Percentiles rank a stretch among this genome's conserved stretches.
phyloP scores from a whole-genome alignment of 305 asterid species.

The Fraxinus latifolia region DNA sequence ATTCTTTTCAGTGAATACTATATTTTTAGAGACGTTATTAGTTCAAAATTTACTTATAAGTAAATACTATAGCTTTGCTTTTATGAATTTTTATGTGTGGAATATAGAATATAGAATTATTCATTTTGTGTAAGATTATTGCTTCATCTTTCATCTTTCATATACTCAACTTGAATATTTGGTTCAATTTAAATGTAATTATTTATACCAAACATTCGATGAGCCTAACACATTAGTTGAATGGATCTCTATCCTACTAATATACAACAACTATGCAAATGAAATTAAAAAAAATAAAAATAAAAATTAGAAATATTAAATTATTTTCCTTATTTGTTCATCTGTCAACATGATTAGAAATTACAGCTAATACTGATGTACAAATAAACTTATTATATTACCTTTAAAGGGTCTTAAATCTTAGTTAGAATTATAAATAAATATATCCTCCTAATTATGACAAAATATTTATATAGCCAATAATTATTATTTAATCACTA shows the following conservation, averaged over 20 bases:
- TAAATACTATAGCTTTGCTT: not conserved
- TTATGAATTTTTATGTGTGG: not conserved
- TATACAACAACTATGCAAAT: not conserved
- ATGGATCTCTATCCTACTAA: not conserved
- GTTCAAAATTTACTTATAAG: not conserved
- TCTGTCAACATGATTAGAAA: not conserved
- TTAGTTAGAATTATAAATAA: not conserved
- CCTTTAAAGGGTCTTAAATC: not conserved
- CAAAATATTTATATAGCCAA: not conserved
- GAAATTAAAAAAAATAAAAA: not conserved
- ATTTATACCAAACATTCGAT: not conserved
- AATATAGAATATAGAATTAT: not conserved
- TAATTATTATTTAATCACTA: not conserved
- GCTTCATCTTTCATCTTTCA: not conserved
- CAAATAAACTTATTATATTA: not conserved
- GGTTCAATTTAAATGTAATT: not conserved
- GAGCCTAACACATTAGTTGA: constrained; percentile 6
- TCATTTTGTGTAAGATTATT: not conserved
- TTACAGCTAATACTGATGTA: not conserved
- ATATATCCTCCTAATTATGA: not conserved
- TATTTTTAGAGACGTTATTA: not conserved
- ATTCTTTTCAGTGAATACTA: not conserved
- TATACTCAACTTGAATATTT: not conserved
- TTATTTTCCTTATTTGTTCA: not conserved
- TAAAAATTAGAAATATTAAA: not conserved